Base-by-base conservation (phyloP, 306 rosid species). In the Malus sylvestris region DNA sequence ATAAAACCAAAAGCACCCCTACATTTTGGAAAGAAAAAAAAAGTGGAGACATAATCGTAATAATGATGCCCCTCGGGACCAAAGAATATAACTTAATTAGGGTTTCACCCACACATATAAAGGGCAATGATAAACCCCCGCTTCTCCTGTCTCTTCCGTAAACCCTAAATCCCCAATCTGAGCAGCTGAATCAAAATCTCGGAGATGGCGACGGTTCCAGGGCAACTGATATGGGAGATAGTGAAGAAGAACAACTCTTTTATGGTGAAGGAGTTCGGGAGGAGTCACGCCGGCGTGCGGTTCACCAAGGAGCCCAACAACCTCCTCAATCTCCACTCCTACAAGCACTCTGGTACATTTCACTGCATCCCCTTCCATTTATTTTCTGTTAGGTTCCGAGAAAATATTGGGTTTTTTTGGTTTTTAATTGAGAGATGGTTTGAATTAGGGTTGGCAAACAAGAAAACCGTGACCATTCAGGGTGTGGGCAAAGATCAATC, bases 221-320 rank as follows among this genome's bases (percentile, higher is more conserved):
- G 93, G 55, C 98, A 86, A n/a, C 86, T 94, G 64, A 73, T 94
- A 40, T 94, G 98, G 98, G 97, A 94, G 96, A 90, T 94, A 52
- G 97, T 94, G 80, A 94, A 94, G 87, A 90, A 70, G 86, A 90
- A 94, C 91, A 94, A 90, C 87, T 92, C 83, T 0, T 94, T 94
- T 10, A 79, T 94, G 82, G 97, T 94, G 22, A 94, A 92, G 72
- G 81, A 94, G 87, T 94, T 94, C 32, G 98, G 98, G 15, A 82
- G 82, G 1, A 91, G 96, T 58, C 88, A 90, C 59, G 92, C 90
- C 20, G 87, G 93, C 12, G 89, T 94, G 10, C 79, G 79, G 87
- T 94, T 94, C 88, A 94, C 95, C 87, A 86, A 86, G 84, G 98
- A 94, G 85, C 30, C 81, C 81, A 93, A 93, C 92, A 93, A 91